Base-by-base conservation (phyloP, 164 flowering plant species). In the Protea cynaroides region DNA sequence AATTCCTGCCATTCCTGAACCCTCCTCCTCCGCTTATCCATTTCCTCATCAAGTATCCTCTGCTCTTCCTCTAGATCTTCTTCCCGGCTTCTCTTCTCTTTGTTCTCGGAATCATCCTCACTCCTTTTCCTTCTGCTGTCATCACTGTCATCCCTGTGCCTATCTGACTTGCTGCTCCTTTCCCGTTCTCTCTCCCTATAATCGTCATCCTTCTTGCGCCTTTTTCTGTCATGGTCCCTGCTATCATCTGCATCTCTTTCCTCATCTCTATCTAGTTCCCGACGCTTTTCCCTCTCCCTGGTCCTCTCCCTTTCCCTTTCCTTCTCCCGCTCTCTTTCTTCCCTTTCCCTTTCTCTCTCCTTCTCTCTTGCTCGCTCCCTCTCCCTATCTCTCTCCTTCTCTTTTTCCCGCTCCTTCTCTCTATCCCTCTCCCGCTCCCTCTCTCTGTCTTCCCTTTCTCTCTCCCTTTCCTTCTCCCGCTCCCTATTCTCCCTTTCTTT, bases 1-100 rank as follows among this genome's bases (percentile, higher is more conserved):
- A 82, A 58, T 65, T 90, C 96, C 71, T 94, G 98, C 98, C 98
- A 94, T 74, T 94, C 98, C 69, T 94, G 98, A 74, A 94, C 98
- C 71, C 96, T 86, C 68, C 95, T 80, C 78, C 98, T 80, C 63
- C 98, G 76, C 66, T 94, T 94, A 58, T 94, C 98, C 89, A 87
- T 85, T 66, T 94, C 98, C 44, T 94, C 98, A 63, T 90, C 98
- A 59, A 94, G 71, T 53, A 68, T 83, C 62, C 72, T 76, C 47
- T 89, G 94, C 56, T 94, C 98, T 69, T 90, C 97, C 72, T 84
- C 96, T 22, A 88, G 36, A 71, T 82, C 89, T 70, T 86, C 90
- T 61, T 89, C 98, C 23, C 81, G 63, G 15, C 79, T 76, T 59
- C 74, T 78, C 67, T 69, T 72, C 59, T 78, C 81, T 63, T 75